phyloP scores from a whole-genome alignment of 495 filamentous ascomycete species.

The Xylaria intraflava region DNA sequence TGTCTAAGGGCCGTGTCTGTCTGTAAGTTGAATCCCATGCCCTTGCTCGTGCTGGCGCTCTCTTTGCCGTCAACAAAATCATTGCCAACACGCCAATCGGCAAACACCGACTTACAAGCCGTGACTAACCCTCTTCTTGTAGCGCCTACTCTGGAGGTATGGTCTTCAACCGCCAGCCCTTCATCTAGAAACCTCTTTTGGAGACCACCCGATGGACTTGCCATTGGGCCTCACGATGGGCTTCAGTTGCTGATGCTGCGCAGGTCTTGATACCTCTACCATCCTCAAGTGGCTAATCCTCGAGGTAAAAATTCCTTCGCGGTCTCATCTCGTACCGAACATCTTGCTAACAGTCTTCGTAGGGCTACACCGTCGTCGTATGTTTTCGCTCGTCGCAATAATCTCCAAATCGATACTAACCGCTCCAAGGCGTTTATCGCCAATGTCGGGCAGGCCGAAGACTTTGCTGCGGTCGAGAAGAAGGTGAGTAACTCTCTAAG shows the following conservation, averaged over 20 bases:
- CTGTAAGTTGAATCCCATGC: no score
- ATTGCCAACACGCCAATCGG: not conserved
- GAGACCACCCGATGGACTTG: not conserved
- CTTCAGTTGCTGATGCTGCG: not conserved
- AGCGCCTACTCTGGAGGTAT: conserved; percentile 1
- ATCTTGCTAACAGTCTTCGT: not conserved
- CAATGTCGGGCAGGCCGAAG: conserved; percentile 21
- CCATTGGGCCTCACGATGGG: not conserved
- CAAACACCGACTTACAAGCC: not conserved
- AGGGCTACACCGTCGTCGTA: conserved; percentile 16
- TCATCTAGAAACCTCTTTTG: not conserved
- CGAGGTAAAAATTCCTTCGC: not conserved
- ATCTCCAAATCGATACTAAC: no score
- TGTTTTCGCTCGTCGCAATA: not conserved
- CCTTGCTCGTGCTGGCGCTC: no score
- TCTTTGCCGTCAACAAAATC: not conserved
- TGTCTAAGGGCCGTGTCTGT: no score
- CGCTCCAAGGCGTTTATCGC: conserved; percentile 14
- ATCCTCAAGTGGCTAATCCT: conserved; percentile 15
- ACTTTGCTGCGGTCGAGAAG: conserved; percentile 16
- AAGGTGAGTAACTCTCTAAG: no score
- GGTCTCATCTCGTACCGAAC: not conserved
- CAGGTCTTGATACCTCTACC: conserved; percentile 17
- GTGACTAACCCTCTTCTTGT: not conserved
- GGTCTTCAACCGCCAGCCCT: not conserved